Conservation (phyloP, 176 grass and related monocot genomes). For the Paspalum notatum region DNA sequence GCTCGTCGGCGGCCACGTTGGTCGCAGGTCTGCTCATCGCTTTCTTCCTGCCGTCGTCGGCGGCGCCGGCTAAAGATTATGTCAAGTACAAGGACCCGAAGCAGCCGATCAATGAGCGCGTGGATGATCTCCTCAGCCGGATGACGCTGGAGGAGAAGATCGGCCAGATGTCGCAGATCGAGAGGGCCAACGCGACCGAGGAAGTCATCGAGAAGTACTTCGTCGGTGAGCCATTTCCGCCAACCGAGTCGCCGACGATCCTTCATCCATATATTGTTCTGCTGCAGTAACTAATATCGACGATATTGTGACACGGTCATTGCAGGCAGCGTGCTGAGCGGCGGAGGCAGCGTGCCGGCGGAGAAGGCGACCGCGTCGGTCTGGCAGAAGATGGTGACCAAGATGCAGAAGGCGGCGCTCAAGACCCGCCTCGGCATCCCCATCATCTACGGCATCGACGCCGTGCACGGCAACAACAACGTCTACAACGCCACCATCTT, state of each 20-base stretch:
- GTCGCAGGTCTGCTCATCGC: conserved; percentile 21
- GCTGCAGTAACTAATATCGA: too few species aligned
- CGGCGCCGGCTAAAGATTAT: conserved; percentile 20
- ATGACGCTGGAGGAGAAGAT: conserved; percentile 97
- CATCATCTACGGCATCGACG: conserved; percentile 91
- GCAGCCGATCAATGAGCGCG: conserved; percentile 55
- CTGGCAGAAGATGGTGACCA: conserved; percentile 61
- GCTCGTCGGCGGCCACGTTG: conserved; percentile 27
- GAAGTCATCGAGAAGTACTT: conserved; percentile 71
- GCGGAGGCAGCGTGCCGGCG: conserved; percentile 74
- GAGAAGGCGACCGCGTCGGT: conserved; percentile 51
- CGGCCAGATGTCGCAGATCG: conserved; percentile 90
- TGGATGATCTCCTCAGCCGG: conserved; percentile 59
- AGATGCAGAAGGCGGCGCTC: conserved; percentile 84
- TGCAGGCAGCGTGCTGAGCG: conserved; percentile 85
- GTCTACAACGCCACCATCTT: conserved; percentile 89
- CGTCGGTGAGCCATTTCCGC: conserved; percentile 50
- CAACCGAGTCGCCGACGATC: not conserved
- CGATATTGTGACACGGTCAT: not conserved
- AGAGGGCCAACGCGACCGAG: conserved; percentile 57
- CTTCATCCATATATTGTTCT: too few species aligned
- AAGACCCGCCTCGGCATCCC: conserved; percentile 85
- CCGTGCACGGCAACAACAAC: conserved; percentile 86
- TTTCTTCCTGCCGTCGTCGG: conserved; percentile 2
- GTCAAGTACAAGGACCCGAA: conserved; percentile 75